Percentiles rank a stretch among this genome's conserved stretches.
phyloP scores from a whole-genome alignment of 371 early-diverging fungal genomes.

The Rhizopus microsporus region DNA sequence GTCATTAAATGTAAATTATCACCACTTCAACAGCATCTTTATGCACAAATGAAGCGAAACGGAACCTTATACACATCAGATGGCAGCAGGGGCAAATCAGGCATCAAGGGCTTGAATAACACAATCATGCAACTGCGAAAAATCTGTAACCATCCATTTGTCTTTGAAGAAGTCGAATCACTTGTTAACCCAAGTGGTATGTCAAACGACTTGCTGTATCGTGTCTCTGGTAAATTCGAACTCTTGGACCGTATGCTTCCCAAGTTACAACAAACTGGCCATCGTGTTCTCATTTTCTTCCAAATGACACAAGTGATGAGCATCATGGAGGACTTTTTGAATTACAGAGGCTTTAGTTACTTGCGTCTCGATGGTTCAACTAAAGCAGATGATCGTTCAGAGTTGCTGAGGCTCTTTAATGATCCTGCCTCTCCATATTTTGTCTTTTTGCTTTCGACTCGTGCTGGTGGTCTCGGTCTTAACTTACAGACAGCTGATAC shows the following conservation, averaged over 20 bases:
- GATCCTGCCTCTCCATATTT: constrained; percentile 79
- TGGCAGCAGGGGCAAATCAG: constrained; percentile 48
- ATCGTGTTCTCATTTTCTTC: constrained; percentile 96
- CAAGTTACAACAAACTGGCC: constrained; percentile 86
- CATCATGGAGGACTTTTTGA: constrained; percentile 95
- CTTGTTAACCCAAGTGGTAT: constrained; percentile 63
- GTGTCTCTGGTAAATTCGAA: constrained; percentile 97
- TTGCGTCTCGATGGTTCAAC: constrained; percentile 96
- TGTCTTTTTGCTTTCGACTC: constrained; percentile 96
- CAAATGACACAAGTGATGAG: constrained; percentile 99
- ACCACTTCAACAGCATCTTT: constrained; percentile 77
- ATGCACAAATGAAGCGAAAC: constrained; percentile 74
- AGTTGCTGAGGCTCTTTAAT: constrained; percentile 82
- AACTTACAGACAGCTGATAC: constrained; percentile 99
- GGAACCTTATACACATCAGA: constrained; percentile 69
- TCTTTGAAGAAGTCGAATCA: constrained; percentile 94
- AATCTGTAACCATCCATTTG: constrained; percentile 99
- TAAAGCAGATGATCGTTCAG: constrained; percentile 89
- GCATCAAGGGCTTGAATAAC: constrained; percentile 89
- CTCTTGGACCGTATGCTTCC: constrained; percentile 95
- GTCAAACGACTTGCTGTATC: constrained; percentile 63
- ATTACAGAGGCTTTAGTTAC: constrained; percentile 73
- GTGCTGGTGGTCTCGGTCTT: constrained; percentile 99
- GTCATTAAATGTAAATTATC: constrained; percentile 93
- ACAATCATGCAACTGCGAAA: constrained; percentile 99